These are phyloP conservation scores for Chloranthus sessilifolius DNA, from an alignment of 164 flowering plant species.

Conservation along the genomic window DNA sequence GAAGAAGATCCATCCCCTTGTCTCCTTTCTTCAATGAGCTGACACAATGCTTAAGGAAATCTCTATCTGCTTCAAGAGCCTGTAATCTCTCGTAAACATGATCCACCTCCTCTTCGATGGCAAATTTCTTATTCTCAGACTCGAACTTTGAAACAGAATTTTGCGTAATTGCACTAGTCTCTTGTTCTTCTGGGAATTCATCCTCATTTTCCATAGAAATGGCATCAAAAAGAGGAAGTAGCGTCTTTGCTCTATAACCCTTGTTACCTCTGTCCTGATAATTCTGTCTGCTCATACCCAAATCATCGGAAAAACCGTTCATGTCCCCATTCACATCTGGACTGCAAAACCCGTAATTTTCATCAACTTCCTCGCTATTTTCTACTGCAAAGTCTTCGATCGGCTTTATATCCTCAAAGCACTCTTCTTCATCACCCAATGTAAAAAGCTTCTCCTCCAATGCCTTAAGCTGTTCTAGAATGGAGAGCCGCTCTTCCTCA, in stretches of 20 bases:
- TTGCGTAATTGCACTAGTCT: slow-evolving; percentile 22
- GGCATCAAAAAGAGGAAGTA: slow-evolving; percentile 78
- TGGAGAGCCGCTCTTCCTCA: slow-evolving; percentile 75
- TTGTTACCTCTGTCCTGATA: slow-evolving; percentile 30
- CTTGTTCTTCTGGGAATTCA: slow-evolving; percentile 28
- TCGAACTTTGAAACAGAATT: slow-evolving; percentile 21
- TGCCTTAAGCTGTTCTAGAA: slow-evolving; percentile 72
- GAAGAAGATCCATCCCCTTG: slow-evolving; percentile 81
- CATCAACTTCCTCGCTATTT: slow-evolving; percentile 24
- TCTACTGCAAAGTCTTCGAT: slow-evolving; percentile 24
- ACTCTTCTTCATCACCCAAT: slow-evolving; percentile 53
- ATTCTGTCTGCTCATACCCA: slow-evolving; percentile 29
- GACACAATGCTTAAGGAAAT: slow-evolving; percentile 76
- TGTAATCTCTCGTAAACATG: slow-evolving; percentile 82
- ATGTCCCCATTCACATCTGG: slow-evolving; percentile 29
- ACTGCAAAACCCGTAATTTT: slow-evolving; percentile 9
- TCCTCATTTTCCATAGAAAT: slow-evolving; percentile 36
- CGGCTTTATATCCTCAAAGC: slow-evolving; percentile 27
- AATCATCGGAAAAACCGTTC: slow-evolving; percentile 43
- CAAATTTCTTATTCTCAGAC: slow-evolving; percentile 31
- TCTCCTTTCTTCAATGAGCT: slow-evolving; percentile 83
- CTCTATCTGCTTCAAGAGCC: slow-evolving; percentile 86
- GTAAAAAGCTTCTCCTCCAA: slow-evolving; percentile 77
- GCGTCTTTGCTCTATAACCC: slow-evolving; percentile 53
- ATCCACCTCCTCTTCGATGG: slow-evolving; percentile 75